Evolutionary conservation across 441 rosid genomes (phyloP).

Genomic region (Gossypium davidsonii): DNA sequence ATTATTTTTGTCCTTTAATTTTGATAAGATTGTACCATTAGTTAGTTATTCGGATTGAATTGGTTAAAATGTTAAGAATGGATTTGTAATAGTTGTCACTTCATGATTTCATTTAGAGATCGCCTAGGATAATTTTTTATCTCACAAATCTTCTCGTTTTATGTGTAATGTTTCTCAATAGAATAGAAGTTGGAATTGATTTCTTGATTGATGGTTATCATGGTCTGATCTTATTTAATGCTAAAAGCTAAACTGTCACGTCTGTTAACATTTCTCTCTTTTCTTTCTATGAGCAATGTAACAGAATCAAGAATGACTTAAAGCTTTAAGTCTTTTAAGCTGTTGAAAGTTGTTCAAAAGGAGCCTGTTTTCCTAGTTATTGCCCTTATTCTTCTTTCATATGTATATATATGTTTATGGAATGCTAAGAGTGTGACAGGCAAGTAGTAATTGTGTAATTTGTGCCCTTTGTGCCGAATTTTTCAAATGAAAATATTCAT

Average conservation of each 20-base stretch:
- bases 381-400: neutral
- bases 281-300: neutral
- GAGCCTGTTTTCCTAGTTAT: neutral
- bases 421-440: neutral
- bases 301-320: neutral
- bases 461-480: slow-evolving; percentile 15
- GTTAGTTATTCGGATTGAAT: neutral
- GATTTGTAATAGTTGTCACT: neutral
- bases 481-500: slow-evolving; percentile 41
- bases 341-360: neutral
- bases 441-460: neutral
- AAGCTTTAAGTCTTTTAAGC: neutral
- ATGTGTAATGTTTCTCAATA: neutral
- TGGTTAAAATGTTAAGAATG: neutral
- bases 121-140: neutral
- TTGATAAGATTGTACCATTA: neutral
- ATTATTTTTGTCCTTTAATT: neutral
- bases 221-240: neutral
- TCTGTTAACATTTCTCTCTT: neutral
- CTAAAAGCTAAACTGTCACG: neutral
- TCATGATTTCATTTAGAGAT: neutral
- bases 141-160: neutral
- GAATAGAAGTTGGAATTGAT: neutral
- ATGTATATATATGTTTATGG: neutral
- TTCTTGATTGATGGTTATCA: slow-evolving; percentile 3